Conservation (phyloP, 208 protist species). For the Leishmania lainsoni region DNA sequence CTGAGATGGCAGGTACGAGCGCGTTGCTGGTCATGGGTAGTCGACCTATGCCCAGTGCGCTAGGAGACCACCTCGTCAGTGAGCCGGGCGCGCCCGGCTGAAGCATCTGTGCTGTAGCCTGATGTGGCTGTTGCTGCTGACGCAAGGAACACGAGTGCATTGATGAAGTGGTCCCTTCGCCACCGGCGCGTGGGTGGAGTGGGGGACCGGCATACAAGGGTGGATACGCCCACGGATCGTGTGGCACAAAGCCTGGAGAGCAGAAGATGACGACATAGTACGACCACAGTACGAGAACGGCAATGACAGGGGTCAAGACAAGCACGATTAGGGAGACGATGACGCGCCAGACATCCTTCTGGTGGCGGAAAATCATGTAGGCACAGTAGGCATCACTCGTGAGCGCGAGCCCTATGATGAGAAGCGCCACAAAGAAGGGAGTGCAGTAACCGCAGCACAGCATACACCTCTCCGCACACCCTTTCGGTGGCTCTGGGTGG, state of each 20-base stretch:
- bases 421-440: constrained; percentile 34
- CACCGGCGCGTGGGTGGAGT: neutral
- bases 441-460: constrained; percentile 59
- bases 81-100: neutral
- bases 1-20: neutral
- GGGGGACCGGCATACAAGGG: constrained; percentile 32
- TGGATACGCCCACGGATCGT: constrained; percentile 45
- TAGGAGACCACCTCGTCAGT: constrained; percentile 2
- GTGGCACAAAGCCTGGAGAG: constrained; percentile 59
- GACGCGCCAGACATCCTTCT: constrained; percentile 40
- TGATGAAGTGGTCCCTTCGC: neutral
- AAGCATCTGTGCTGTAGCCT: neutral
- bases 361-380: constrained; percentile 29
- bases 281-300: constrained; percentile 32
- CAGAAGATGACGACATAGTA: constrained; percentile 58
- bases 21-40: neutral
- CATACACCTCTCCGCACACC: constrained; percentile 31
- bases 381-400: constrained; percentile 45
- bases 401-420: constrained; percentile 43
- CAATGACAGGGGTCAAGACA: constrained; percentile 26
- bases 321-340: constrained; percentile 47
- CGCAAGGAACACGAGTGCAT: neutral
- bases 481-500: constrained; percentile 31
- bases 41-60: neutral
- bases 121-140: neutral